Evolutionary conservation across 1,139 yeast species (phyloP).

Genomic region (Pichia norvegensis): DNA sequence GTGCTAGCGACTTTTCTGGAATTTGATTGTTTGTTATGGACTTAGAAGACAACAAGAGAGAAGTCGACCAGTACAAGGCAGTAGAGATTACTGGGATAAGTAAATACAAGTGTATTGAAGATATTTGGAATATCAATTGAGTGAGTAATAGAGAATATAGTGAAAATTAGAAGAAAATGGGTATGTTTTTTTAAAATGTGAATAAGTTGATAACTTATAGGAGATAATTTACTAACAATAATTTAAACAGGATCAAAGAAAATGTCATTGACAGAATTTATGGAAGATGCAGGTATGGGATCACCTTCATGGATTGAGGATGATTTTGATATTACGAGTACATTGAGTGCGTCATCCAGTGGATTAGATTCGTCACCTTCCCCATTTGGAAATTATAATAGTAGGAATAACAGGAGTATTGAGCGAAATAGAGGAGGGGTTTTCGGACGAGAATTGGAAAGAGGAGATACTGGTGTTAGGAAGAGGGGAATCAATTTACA

Average conservation of each 20-base stretch:
- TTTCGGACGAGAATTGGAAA: not conserved
- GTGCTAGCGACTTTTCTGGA: not conserved
- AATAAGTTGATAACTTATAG: too few relatives aligned
- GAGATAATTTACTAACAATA: conserved; percentile 2
- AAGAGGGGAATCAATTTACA: not conserved
- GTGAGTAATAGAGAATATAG: not conserved
- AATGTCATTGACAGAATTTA: conserved; percentile 28
- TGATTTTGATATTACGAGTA: conserved; percentile 22
- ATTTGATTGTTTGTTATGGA: not conserved
- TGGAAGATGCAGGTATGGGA: conserved; percentile 27
- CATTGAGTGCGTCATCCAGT: not conserved
- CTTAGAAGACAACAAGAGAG: not conserved
- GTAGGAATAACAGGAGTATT: not conserved
- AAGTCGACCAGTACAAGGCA: not conserved
- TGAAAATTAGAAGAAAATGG: not conserved
- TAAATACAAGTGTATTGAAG: too few relatives aligned
- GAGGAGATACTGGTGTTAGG: not conserved
- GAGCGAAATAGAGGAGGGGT: not conserved
- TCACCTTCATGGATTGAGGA: conserved; percentile 29
- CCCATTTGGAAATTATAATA: conserved; percentile 2
- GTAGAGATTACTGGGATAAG: too few relatives aligned
- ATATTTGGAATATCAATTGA: too few relatives aligned
- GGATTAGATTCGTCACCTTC: not conserved
- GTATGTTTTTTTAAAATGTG: too few relatives aligned
- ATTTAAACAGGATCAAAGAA: conserved; percentile 21